Evolutionary conservation across 2,329 filamentous ascomycete genomes (phyloP), one percentile per base, ranked within the genome.

Genomic region (Albifimbria verrucaria): DNA sequence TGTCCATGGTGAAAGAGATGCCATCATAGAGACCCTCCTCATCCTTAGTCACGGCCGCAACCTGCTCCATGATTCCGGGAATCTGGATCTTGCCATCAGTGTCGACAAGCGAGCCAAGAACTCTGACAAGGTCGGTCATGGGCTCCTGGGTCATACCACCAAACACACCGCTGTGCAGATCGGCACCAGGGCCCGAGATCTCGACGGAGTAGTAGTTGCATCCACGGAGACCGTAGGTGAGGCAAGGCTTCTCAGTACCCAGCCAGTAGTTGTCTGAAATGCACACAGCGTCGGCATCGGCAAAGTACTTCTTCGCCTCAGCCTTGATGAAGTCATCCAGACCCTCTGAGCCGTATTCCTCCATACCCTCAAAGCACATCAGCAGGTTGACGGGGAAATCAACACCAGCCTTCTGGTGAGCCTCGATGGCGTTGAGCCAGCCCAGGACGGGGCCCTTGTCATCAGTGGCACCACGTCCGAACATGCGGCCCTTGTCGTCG

Each of bases 191-290:
- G 1, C 94, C 94, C 9, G 89, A 92, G 58, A 99, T 79, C 73
- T 94, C 89, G 62, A 99, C 75, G 50, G 88, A 90, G 79, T 97
- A 99, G 82, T 99, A 99, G 79, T 95, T 97, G 85, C 90, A 95
- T 51, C 94, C 94, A 61, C 94, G 89, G 57, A 99, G 88, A 63
- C 94, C 94, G 71, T 99, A 99, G 10, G 94, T 99, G 67, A 99
- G 77, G 73, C 94, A 99, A 12, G 94, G 94, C 82, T 97, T 97
- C 81, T 97, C 92, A 6, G 94, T 97, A 54, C 94, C 94, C 41
- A 99, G 86, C 94, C 94, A 99, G 85, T 99, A 99, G 82, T 99
- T 99, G 75, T 99, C 94, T 47, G 91, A 96, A 69, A 99, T 99
- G 77, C 94, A 99, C 55, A 97, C 91, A 6, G 92, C 94, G 62